Evolutionary conservation across 164 flowering plant genomes (phyloP).

Genomic region (Nymphaea thermarum): DNA sequence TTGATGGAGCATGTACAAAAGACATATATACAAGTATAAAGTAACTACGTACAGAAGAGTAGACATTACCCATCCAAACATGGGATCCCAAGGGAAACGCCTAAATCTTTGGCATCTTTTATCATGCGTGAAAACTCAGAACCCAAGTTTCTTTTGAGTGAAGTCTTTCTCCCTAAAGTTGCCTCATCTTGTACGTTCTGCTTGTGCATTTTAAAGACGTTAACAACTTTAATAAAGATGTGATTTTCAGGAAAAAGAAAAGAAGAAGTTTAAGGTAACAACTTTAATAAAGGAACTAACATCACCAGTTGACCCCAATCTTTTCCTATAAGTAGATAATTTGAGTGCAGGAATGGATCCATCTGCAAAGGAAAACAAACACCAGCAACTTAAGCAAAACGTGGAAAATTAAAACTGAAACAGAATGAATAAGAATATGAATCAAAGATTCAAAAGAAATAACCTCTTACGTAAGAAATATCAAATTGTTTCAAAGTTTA

Average conservation of each 20-base stretch:
- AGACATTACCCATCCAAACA: conserved; percentile 74
- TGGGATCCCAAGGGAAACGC: conserved; percentile 76
- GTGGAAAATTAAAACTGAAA: too few relatives aligned
- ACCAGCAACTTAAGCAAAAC: too few relatives aligned
- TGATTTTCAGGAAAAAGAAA: too few relatives aligned
- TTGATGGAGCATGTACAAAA: too few relatives aligned
- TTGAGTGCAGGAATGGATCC: conserved; percentile 90
- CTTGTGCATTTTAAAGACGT: not conserved
- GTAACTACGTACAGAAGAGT: too few relatives aligned
- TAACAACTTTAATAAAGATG: too few relatives aligned
- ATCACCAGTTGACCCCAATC: conserved; percentile 54
- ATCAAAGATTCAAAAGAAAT: too few relatives aligned
- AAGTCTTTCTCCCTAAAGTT: conserved; percentile 21
- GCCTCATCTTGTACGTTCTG: conserved; percentile 43
- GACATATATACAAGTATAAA: too few relatives aligned
- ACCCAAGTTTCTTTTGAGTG: conserved; percentile 68
- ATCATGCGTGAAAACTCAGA: conserved; percentile 88
- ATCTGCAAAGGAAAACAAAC: conserved; percentile 29
- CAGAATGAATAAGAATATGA: too few relatives aligned
- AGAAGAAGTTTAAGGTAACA: too few relatives aligned
- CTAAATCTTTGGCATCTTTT: conserved; percentile 79
- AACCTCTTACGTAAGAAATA: too few relatives aligned
- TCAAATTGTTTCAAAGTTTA: too few relatives aligned
- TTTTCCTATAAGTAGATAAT: conserved; percentile 61
- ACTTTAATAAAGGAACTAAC: conserved; percentile 14